Evolutionary conservation across 106 monocot species (phyloP), one percentile per base, ranked within the genome.

Genomic region (Apostasia shenzhenica): DNA sequence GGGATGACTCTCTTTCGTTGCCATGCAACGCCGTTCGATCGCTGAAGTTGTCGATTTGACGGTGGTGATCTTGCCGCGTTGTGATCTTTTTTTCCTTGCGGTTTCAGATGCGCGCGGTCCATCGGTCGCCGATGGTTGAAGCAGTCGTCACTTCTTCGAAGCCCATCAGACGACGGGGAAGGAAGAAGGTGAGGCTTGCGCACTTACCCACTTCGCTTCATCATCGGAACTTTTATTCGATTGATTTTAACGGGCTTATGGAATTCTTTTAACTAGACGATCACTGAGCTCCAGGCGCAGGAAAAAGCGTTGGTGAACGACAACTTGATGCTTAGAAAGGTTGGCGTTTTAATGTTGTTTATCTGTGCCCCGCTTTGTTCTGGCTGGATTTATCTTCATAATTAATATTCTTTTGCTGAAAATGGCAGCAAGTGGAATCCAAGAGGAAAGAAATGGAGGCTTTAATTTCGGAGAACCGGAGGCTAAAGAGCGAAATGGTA

Each of bases 151-250:
- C 63, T 13, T 1, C 63, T 2, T 26, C 14, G 63, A 45, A 63
- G 46, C 63, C 63, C 41, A 63, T 63, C 46, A 46, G 63, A 47
- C 46, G 63, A 47, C 63, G 14, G 46, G 63, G 63, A 9, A 63
- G 14, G 46, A 63, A 63, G 13, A 63, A 63, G 63, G 63, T 63
- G 8, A 11, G 56, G 61, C 1, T 8, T 60, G 26, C 26, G 26
- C 26, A 26, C 26, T 26, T 26, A 26, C 26, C 26, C 26, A 26
- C 26, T 26, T 26, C 26, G 26, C 26, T 26, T 26, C 26, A 26
- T 26, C 26, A 26, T 26, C 26, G 26, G 26, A 26, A 26, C 26
- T 26, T 26, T 26, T 26, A 26, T 26, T 26, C 26, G 26, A 26
- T 26, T 0, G 0, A 26, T 26, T 26, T 26, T 26, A 26, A 26